Evolutionary conservation across 2,329 filamentous ascomycete genomes (phyloP), one percentile per base, ranked within the genome.

Genomic region (Escovopsis sp.): DNA sequence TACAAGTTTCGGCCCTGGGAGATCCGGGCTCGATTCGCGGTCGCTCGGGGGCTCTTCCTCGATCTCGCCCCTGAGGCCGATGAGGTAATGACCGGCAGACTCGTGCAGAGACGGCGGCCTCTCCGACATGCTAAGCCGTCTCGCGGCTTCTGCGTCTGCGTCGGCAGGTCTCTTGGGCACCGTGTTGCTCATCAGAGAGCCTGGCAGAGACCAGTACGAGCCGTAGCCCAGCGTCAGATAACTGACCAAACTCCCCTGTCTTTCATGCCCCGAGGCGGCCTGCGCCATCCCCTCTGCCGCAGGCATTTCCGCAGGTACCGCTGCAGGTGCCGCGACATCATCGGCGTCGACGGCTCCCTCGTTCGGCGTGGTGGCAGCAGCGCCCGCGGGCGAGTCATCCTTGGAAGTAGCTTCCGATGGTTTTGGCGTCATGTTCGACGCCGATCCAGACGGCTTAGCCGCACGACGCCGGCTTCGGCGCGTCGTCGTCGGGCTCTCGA

Each of bases 401-500:
- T 34, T 31, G n/a, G 35, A n/a, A n/a, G n/a, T n/a, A n/a, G 36
- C 4, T 23, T 35, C 16, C 36, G 35, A n/a, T n/a, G n/a, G n/a
- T 30, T 30, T 39, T 33, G 4, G 10, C 41, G 10, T 26, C 35
- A 5, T 25, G 42, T 15, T 36, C 36, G 5, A 32, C 21, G 21
- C 27, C 18, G 39, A 38, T 27, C 44, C 45, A 33, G 38, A 35
- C 2, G 39, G 37, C 51, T 58, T 56, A 36, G 21, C 21, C 21
- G 21, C 21, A 11, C 48, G 56, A 17, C 44, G 52, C 48, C 54
- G 69, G 43, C 60, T 56, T 33, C 67, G 65, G 23, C 79, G 70
- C 39, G 68, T 67, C 2, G 81, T 78, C 2, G 70, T 72, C 12
- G 85, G 81, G 44, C 84, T 86, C 26, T 92, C 80, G 35, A 72